Evolutionary conservation across 805 yeast genomes (phyloP), one percentile per base, ranked within the genome.

Genomic region (Myxozyma melibiosi): DNA sequence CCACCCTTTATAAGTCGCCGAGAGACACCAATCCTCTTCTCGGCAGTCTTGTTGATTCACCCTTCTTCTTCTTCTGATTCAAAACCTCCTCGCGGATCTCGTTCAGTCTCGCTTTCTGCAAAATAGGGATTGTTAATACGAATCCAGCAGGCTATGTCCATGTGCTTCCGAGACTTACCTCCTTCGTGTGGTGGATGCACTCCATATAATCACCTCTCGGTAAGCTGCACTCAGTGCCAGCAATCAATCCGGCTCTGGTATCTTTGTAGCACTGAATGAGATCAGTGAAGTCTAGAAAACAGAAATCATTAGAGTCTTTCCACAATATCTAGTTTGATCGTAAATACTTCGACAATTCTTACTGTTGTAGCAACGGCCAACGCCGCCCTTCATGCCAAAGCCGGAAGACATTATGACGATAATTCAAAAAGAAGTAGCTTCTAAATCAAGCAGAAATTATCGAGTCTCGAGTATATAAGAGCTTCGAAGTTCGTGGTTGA

Each of bases 171-270:
- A 4, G 22, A 14, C 61, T 7, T 27, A 65, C 72, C 67, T 76
- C 83, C 67, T 78, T 78, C 16, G 66, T 69, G 67, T 78, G 82
- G 66, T 75, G 80, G 44, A 79, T 72, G 64, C 83, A 79, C 68
- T 79, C 83, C 47, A 70, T 67, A 70, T 78, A 79, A 65, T 79
- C 82, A 51, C 74, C 80, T 18, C 76, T 74, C 46, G 69, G 65
- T n/a, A 74, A 73, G 34, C 67, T 67, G 69, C 83, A 79, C 56
- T 74, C 53, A n/a, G 46, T 35, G 28, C 18, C 20, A 22, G 45
- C 43, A 14, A 33, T 33, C 1, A 37, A 13, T 20, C 61, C 61
- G n/a, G 37, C 42, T 22, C 37, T 25, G 27, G 27, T 27, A 11
- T 41, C 58, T 40, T 52, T 58, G 24, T 31, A 30, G 47, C 63